Evolutionary conservation across 2,329 filamentous ascomycete genomes (phyloP).

Genomic region (Alternaria triticimaculans): DNA sequence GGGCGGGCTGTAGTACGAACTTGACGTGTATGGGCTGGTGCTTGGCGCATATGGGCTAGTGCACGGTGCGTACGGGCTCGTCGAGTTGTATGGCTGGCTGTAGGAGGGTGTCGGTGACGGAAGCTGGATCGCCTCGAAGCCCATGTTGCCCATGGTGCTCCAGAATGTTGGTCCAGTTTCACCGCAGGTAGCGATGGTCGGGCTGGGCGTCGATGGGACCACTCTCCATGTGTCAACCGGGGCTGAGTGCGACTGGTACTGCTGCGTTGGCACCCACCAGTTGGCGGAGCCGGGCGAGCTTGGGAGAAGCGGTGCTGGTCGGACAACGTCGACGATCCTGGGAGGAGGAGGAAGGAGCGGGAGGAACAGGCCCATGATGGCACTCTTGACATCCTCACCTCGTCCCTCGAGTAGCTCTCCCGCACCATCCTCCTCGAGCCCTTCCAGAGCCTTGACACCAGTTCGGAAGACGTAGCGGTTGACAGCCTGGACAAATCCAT

Average conservation of each 20-base stretch:
- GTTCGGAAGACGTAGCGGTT: constrained; percentile 98
- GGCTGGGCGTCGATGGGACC: constrained; percentile 84
- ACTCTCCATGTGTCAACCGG: constrained; percentile 90
- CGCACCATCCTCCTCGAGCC: constrained; percentile 93
- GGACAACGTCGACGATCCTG: constrained; percentile 86
- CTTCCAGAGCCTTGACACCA: constrained; percentile 86
- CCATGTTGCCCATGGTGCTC: constrained; percentile 68
- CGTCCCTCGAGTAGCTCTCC: constrained; percentile 91
- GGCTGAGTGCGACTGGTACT: constrained; percentile 68
- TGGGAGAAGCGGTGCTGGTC: constrained; percentile 82
- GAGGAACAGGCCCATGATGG: constrained; percentile 82
- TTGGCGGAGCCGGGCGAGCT: constrained; percentile 76
- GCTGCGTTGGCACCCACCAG: constrained; percentile 76
- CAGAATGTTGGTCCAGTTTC: constrained; percentile 78
- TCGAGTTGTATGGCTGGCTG: constrained; percentile 66
- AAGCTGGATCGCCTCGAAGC: constrained; percentile 72
- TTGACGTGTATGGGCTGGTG: constrained; percentile 70
- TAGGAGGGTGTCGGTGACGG: constrained; percentile 81
- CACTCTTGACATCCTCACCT: constrained; percentile 90
- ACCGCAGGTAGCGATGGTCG: constrained; percentile 69
- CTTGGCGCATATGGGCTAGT: constrained; percentile 50
- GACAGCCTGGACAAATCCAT: constrained; percentile 93
- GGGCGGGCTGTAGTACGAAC: constrained; percentile 79
- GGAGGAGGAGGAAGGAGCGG: constrained; percentile 87
- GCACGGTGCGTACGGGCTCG: constrained; percentile 50